Conservation (phyloP, 495 filamentous ascomycete genomes). For the Podospora conica region DNA sequence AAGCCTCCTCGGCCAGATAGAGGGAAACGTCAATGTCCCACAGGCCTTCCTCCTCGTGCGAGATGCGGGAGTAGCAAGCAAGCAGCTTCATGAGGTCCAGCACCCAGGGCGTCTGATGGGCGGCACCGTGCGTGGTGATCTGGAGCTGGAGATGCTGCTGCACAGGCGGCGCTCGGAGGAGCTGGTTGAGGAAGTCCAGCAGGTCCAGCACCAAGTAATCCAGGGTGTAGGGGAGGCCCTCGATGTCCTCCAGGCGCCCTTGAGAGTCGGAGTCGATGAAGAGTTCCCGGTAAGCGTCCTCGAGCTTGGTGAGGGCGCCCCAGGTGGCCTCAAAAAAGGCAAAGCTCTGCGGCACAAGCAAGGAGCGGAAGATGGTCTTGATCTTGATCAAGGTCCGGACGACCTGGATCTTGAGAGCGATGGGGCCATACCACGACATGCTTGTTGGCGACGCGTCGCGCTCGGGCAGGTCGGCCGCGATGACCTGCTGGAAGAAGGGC, state of each 20-base stretch:
- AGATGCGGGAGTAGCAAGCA: conserved; percentile 85
- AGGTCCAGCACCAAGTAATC: conserved; percentile 91
- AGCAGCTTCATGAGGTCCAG: conserved; percentile 74
- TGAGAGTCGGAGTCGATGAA: conserved; percentile 83
- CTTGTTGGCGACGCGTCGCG: background rate
- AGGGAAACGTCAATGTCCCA: conserved; percentile 97
- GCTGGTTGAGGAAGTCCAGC: conserved; percentile 84
- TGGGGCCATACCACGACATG: conserved; percentile 59
- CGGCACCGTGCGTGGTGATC: conserved; percentile 50
- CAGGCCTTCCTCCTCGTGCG: conserved; percentile 82
- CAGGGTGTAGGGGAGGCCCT: conserved; percentile 89
- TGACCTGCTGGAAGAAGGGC: conserved; percentile 69
- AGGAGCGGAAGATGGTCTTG: conserved; percentile 68
- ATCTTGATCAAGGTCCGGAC: conserved; percentile 93
- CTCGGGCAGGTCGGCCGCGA: background rate
- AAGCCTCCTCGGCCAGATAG: conserved; percentile 90
- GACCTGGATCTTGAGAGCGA: conserved; percentile 81
- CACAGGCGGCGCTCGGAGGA: conserved; percentile 75
- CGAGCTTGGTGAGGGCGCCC: conserved; percentile 70
- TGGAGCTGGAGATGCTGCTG: conserved; percentile 76
- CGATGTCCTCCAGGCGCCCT: conserved; percentile 80
- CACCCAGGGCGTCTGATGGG: conserved; percentile 63
- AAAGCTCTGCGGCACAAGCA: conserved; percentile 73
- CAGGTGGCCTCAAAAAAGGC: conserved; percentile 78
- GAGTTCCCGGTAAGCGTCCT: conserved; percentile 65